A percentile compares a stretch with the other conserved stretches of the same genome.
Conservation (phyloP, 2,329 filamentous ascomycete species). For the Colletotrichum trifolii region DNA sequence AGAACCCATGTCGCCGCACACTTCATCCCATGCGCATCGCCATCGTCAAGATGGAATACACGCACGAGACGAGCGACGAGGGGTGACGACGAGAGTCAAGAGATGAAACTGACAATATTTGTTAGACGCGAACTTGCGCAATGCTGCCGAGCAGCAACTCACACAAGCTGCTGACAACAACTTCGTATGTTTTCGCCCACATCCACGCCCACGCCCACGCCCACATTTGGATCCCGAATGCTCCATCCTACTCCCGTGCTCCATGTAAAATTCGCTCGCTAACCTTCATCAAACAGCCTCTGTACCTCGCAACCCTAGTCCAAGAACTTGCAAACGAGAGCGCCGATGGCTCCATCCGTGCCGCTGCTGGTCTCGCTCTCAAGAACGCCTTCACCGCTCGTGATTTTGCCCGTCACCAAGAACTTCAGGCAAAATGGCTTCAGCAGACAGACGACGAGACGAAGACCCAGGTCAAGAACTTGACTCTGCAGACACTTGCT, state of each 20-base stretch:
- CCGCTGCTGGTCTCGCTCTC: constrained; percentile 92
- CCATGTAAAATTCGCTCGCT: constrained; percentile 37
- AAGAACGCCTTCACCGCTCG: constrained; percentile 98
- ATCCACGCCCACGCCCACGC: constrained; percentile 34
- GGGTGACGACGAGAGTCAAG: no score
- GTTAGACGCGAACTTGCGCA: constrained; percentile 88
- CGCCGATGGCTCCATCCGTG: constrained; percentile 84
- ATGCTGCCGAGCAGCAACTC: constrained; percentile 93
- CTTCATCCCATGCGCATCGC: constrained; percentile 16
- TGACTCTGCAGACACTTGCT: constrained; percentile 87
- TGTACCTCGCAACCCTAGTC: constrained; percentile 92
- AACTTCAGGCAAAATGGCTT: constrained; percentile 94
- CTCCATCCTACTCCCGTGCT: constrained; percentile 29
- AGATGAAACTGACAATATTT: constrained; percentile 42
- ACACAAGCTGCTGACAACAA: constrained; percentile 91
- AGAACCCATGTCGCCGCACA: constrained; percentile 16
- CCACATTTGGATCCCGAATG: constrained; percentile 37
- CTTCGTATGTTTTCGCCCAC: constrained; percentile 74
- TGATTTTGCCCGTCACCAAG: constrained; percentile 86
- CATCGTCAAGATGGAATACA: neutral
- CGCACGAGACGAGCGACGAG: no score
- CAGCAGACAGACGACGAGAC: constrained; percentile 82
- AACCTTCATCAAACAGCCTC: constrained; percentile 68
- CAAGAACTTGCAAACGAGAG: constrained; percentile 94
- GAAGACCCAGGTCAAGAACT: constrained; percentile 88